phyloP scores from a whole-genome alignment of 257 asterid genomes.

The Nicotiana paniculata region DNA sequence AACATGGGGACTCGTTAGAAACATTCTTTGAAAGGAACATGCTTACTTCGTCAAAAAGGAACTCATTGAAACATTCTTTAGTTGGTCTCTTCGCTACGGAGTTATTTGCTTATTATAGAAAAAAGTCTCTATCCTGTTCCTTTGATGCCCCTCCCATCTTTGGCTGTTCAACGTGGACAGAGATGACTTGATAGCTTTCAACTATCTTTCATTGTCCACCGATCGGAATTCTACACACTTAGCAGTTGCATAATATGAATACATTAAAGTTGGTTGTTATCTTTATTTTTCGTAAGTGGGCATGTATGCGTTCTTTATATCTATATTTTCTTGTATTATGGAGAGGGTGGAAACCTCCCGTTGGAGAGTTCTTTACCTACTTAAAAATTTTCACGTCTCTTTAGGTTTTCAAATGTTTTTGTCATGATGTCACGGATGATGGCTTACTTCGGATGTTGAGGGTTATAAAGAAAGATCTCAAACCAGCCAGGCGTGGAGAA shows the following conservation, averaged over 20 bases:
- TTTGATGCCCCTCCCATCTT: background rate
- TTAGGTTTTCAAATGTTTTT: conserved; percentile 81
- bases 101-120: background rate
- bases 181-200: background rate
- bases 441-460: conserved; percentile 80
- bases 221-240: background rate
- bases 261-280: background rate
- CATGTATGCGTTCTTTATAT: background rate
- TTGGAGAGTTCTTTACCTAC: background rate
- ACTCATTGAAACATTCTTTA: background rate
- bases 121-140: background rate
- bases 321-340: background rate
- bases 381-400: conserved; percentile 4
- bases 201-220: background rate
- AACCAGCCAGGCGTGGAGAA: conserved; percentile 81
- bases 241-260: background rate
- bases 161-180: background rate
- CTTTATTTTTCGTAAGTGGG: background rate
- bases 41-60: too few relatives aligned
- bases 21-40: too few relatives aligned
- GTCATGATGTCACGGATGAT: conserved; percentile 63
- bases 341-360: background rate
- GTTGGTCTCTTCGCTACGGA: background rate
- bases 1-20: background rate
- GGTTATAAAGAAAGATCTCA: conserved; percentile 80